Percentiles rank a stretch among this genome's conserved stretches.
These are phyloP conservation scores for Candida tibetensis DNA, from an alignment of 805 yeast genomes.

Conservation along the genomic window DNA sequence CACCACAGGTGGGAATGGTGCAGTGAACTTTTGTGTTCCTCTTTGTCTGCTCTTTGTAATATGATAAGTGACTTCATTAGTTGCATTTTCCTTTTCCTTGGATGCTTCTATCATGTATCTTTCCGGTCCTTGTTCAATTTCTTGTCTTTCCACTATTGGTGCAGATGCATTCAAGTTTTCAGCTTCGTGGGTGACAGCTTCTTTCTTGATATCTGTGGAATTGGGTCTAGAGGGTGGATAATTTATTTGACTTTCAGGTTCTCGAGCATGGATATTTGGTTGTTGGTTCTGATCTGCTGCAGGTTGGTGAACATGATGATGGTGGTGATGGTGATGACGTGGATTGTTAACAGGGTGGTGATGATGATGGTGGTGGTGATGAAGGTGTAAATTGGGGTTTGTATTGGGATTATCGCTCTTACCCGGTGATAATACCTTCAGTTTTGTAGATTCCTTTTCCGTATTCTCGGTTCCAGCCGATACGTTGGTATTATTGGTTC, in stretches of 20 bases:
- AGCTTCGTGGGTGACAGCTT: too few species aligned
- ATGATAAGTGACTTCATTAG: neutral
- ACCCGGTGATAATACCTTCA: too few species aligned
- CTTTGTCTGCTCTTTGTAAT: neutral
- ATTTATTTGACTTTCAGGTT: too few species aligned
- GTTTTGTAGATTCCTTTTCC: neutral
- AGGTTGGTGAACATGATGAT: constrained; percentile 9
- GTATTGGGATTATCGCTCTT: too few species aligned
- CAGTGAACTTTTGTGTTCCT: neutral
- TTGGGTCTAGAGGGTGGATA: too few species aligned
- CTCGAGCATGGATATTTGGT: constrained; percentile 6
- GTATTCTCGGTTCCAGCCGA: neutral
- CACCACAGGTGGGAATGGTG: constrained; percentile 5
- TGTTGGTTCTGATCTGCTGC: constrained; percentile 12
- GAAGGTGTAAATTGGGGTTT: too few species aligned
- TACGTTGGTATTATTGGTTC: neutral
- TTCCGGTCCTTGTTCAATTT: too few species aligned
- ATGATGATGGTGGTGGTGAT: constrained; percentile 12
- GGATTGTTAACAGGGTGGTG: constrained; percentile 9
- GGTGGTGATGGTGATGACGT: constrained; percentile 12
- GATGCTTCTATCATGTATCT: too few species aligned
- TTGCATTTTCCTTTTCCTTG: neutral
- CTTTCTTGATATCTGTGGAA: too few species aligned
- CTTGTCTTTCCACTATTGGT: too few species aligned
- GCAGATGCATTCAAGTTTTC: too few species aligned